Base-by-base conservation (phyloP, 352 stramenopile genomes). In the Globisporangium heterothallicum region DNA sequence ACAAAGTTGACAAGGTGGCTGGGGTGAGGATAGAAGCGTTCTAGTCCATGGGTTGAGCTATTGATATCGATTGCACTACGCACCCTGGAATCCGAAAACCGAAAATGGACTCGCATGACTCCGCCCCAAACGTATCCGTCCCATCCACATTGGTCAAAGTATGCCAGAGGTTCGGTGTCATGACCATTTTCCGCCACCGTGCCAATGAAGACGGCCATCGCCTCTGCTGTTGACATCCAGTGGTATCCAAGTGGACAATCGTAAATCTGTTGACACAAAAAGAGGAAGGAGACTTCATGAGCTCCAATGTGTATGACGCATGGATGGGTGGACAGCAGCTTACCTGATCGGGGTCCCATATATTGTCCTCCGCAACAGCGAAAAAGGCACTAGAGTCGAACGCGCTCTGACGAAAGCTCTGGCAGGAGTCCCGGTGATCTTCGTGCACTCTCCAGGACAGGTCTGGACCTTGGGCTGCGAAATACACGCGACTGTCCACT, bases 71-170 rank as follows among this genome's bases (percentile, higher is more conserved):
- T 3, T 38, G 32, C n/a, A 16, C 32, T 38, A 52, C 36, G 48
- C 29, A 83, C 64, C 50, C 49, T 50, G 14, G 86, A 96, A 61
- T 97, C 89, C 3, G 82, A 72, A 42, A 97, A 94, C 26, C 86
- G 76, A 61, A 97, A 95, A 43, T 87, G 74, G 27, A 61, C 62
- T 25, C 89, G 68, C 16, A n/a, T 42, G 26, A 61, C 54, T 29
- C 78, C 72, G 42, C 84, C 78, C 77, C 80, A 97, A 13, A 60
- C 49, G 50, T 82, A 94, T 13, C 71, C 86, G 3, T 64, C 36
- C 89, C 89, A 97, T 19, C 84, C 89, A 55, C 89, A 97, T 53
- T 95, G 66, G 24, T 74, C 65, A 46, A 77, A 94, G 65, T 97
- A 97, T 38, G 76, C 82, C 21, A 75, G 57, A 29, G 64, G 64